Evolutionary conservation across 108 stramenopile genomes (phyloP).

Genomic region (Craspedostauros australis): DNA sequence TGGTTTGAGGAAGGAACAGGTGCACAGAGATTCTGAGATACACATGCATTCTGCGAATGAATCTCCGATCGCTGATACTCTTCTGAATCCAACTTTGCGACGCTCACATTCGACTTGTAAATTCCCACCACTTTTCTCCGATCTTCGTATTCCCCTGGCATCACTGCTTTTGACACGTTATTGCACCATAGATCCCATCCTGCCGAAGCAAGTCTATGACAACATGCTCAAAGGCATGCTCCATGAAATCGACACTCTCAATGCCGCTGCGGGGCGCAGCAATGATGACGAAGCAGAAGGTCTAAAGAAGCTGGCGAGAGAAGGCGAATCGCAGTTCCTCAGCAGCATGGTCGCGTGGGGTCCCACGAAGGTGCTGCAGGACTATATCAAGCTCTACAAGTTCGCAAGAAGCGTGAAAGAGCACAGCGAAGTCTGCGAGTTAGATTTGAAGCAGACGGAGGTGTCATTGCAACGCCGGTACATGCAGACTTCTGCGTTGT

Average conservation of each 20-base stretch:
- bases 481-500: conserved; percentile 23
- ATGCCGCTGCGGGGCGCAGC: too few relatives aligned
- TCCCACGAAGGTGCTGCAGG: conserved; percentile 52
- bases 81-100: not conserved
- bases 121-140: not conserved
- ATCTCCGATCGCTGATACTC: too few relatives aligned
- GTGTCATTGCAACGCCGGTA: conserved; percentile 22
- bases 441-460: conserved; percentile 4
- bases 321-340: conserved; percentile 69
- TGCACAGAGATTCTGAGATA: too few relatives aligned
- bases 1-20: too few relatives aligned
- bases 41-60: too few relatives aligned
- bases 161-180: conserved; percentile 1
- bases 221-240: conserved; percentile 56
- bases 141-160: not conserved
- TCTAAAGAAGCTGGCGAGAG: conserved; percentile 35
- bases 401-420: conserved; percentile 13
- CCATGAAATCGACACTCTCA: conserved; percentile 30
- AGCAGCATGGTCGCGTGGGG: conserved; percentile 69
- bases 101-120: not conserved
- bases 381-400: conserved; percentile 49
- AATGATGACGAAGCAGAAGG: not conserved
- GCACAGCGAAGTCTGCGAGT: conserved; percentile 2
- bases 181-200: conserved; percentile 46
- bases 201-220: conserved; percentile 54